Base-by-base conservation (phyloP, 768 basidiomycete genomes). In the Mycena galericulata region DNA sequence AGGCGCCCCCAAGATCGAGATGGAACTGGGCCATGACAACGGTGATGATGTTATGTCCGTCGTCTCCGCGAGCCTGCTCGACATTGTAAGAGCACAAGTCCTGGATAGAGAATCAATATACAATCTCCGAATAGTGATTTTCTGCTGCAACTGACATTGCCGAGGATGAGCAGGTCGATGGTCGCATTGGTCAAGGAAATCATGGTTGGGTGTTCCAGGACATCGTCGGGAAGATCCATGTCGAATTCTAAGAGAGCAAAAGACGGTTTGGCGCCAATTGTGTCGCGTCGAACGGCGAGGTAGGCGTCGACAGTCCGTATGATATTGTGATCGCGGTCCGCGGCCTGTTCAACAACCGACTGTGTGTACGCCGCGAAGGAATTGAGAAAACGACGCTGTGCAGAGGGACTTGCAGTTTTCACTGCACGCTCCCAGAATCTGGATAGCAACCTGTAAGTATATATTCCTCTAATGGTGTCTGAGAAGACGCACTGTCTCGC, bases 1-100 rank as follows among this genome's bases (percentile, higher is more conserved):
- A n/a, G n/a, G n/a, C n/a, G n/a, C n/a, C n/a, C n/a, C n/a, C n/a
- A n/a, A n/a, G n/a, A n/a, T n/a, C n/a, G n/a, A n/a, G n/a, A n/a
- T n/a, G n/a, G n/a, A 73, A 50, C 41, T 79, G 70, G 30, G 65
- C 57, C 80, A 83, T 83, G 41, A 79, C 68, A 15, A 78, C 69
- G 7, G 78, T 80, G 14, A 84, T 62, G 27, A 79, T 59, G 65
- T 83, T 83, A 63, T 81, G 78, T 18, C 65, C 65, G 12, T 79
- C 77, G 38, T 78, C 74, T 11, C 80, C 80, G 1, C 70, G 62
- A 14, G 77, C 77, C 63, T 79, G 77, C 64, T 83, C 82, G 29
- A 73, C 68, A 59, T 78, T 81, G 68, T 78, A 81, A 1, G 82
- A 83, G 45, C 67, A 75, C 18, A 83, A 60, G 47, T 84, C 83